Conservation (phyloP, 257 asterid species). For the Paraleonurus japonicus region DNA sequence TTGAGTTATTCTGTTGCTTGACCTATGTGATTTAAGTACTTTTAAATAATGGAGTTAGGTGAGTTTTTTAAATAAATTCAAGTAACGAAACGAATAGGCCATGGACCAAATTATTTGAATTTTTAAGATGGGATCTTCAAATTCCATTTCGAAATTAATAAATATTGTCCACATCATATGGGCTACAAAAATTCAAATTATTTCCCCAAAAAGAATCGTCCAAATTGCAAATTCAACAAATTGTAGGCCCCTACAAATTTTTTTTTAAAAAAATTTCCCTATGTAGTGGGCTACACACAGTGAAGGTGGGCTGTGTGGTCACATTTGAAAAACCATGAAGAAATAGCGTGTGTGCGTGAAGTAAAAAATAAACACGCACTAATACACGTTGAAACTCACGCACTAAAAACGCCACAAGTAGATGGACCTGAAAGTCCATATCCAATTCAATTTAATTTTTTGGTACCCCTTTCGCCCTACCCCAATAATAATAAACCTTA, state of each 20-base stretch:
- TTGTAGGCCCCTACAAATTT: constrained; percentile 33
- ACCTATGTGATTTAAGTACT: constrained; percentile 5
- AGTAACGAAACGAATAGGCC: constrained; percentile 6
- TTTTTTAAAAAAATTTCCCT: not conserved
- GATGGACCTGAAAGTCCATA: constrained; percentile 88
- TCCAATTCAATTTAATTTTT: constrained; percentile 57
- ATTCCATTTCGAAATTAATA: not conserved
- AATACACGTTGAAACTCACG: constrained; percentile 33
- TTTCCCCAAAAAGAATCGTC: not conserved
- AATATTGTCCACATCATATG: constrained; percentile 23
- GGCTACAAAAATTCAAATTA: constrained; percentile 24
- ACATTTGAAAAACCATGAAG: constrained; percentile 24
- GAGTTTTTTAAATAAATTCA: not conserved
- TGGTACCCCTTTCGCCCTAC: constrained; percentile 10
- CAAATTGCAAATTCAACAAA: constrained; percentile 25
- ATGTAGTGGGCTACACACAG: constrained; percentile 43
- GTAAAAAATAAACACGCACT: constrained; percentile 29
- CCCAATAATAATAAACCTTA: constrained; percentile 48
- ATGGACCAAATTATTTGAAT: constrained; percentile 26
- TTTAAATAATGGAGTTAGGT: constrained; percentile 22
- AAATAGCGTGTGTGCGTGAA: not conserved
- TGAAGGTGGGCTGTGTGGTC: constrained; percentile 46
- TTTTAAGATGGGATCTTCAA: not conserved
- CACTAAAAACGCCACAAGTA: constrained; percentile 23
- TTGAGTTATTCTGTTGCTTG: not conserved